Base-by-base conservation (phyloP, 257 asterid species). In the Thymus quinquecostatus region DNA sequence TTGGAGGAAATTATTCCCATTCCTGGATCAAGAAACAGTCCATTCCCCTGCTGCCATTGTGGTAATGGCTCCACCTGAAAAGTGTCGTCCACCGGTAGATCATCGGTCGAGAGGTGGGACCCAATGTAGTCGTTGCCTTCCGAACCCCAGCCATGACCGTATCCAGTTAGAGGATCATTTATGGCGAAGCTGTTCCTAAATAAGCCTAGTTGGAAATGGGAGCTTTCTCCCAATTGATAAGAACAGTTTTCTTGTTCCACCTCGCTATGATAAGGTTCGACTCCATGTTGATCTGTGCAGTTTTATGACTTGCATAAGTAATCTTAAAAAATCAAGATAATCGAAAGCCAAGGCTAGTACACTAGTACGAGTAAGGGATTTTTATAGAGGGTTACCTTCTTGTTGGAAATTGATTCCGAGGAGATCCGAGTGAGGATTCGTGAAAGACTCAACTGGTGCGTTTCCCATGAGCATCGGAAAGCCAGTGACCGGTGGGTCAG, bases 31-130 rank as follows among this genome's bases (percentile, higher is more conserved):
- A 76, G 6, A 68, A 72, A 78, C 71, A 75, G 49, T 5, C 82
- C 84, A 70, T 81, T 77, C 71, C 71, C 88, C 75, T 69, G 88
- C 75, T 69, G 88, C 86, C 75, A 79, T 43, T 69, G 71, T 43
- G 70, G 73, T 69, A 85, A 69, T 60, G 85, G 48, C 50, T 59
- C 79, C 5, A 79, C 80, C 86, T 71, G 87, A 71, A 81, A 83
- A 74, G 76, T 78, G 8, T 79, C 77, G 21, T 71, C 70, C 9
- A 61, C 55, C 27, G 80, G 81, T 32, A 60, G 76, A 67, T 78
- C 82, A 72, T 80, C 80, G 6, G 77, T 68, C 38, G 80, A 59
- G 47, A 80, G 79, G 30, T 79, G 79, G 48, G 84, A 75, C n/a
- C 70, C 79, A 27, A 55, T 2, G 47, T 77, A 77, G 76, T 68